These are phyloP conservation scores for Neospermospora avenae DNA, from an alignment of 2,329 filamentous ascomycete species.

Conservation along the genomic window DNA sequence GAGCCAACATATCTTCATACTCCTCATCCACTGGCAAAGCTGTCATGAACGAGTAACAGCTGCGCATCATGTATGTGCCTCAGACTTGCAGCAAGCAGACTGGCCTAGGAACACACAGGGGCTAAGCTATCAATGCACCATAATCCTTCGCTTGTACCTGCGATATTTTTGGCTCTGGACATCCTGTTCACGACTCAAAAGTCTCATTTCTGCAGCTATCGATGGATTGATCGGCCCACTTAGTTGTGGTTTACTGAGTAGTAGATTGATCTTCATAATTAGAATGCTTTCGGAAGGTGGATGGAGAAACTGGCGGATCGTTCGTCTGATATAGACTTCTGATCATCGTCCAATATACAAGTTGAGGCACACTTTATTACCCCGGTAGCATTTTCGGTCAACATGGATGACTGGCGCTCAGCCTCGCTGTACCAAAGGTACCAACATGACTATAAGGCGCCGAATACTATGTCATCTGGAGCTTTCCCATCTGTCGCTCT, in stretches of 20 bases:
- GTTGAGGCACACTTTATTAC: background rate
- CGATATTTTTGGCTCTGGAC: slow-evolving; percentile 9
- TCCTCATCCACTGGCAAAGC: background rate
- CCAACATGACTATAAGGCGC: background rate
- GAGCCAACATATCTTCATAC: background rate
- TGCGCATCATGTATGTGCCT: slow-evolving; percentile 7
- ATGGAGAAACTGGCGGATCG: background rate
- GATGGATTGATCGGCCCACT: background rate
- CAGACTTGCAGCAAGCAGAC: slow-evolving; percentile 2
- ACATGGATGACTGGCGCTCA: slow-evolving; percentile 16
- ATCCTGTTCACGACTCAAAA: background rate
- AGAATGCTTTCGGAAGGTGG: background rate
- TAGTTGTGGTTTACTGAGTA: background rate
- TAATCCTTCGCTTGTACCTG: background rate
- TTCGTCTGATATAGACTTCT: background rate
- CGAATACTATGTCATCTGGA: slow-evolving; percentile 8
- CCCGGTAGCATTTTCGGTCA: slow-evolving; percentile 2
- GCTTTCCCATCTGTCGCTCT: background rate
- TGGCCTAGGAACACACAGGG: background rate
- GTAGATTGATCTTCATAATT: background rate
- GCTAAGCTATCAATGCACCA: background rate
- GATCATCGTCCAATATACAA: background rate
- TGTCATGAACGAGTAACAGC: background rate
- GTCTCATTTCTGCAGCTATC: background rate
- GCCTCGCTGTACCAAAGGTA: slow-evolving; percentile 5